phyloP scores from a whole-genome alignment of 2,329 filamentous ascomycete genomes.

The Didymella lethalis region DNA sequence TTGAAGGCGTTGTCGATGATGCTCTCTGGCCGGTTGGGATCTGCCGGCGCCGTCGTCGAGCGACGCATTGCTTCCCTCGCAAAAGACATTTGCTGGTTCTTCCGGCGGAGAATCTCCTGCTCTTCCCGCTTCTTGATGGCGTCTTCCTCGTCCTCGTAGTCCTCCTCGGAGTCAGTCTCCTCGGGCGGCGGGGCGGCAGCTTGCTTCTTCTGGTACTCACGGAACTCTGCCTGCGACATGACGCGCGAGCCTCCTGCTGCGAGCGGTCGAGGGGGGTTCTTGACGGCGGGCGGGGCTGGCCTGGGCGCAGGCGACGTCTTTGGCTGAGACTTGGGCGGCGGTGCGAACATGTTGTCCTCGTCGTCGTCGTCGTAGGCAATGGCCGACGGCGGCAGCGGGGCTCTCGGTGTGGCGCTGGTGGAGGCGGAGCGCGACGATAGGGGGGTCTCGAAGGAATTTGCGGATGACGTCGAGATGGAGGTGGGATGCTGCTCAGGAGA shows the following conservation, averaged over 20 bases:
- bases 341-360: conserved; percentile 46
- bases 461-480: conserved; percentile 43
- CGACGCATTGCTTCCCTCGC: conserved; percentile 47
- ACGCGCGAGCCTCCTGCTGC: conserved; percentile 32
- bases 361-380: conserved; percentile 33
- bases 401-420: conserved; percentile 43
- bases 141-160: conserved; percentile 52
- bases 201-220: conserved; percentile 40
- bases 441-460: conserved; percentile 44
- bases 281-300: conserved; percentile 24
- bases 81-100: conserved; percentile 46
- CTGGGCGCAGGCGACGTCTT: conserved; percentile 15
- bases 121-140: conserved; percentile 44
- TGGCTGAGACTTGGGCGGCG: conserved; percentile 20
- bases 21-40: conserved; percentile 29
- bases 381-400: conserved; percentile 30
- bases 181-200: conserved; percentile 35
- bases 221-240: conserved; percentile 47
- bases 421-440: conserved; percentile 44
- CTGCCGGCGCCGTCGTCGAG: conserved; percentile 42
- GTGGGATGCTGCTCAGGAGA: conserved; percentile 36
- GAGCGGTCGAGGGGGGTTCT: conserved; percentile 21
- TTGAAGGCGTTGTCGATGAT: conserved; percentile 24
- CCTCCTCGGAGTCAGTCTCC: conserved; percentile 45
- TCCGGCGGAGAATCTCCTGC: conserved; percentile 43